phyloP scores from a whole-genome alignment of 2,329 filamentous ascomycete species.

The Cladosporium sphaerospermum region DNA sequence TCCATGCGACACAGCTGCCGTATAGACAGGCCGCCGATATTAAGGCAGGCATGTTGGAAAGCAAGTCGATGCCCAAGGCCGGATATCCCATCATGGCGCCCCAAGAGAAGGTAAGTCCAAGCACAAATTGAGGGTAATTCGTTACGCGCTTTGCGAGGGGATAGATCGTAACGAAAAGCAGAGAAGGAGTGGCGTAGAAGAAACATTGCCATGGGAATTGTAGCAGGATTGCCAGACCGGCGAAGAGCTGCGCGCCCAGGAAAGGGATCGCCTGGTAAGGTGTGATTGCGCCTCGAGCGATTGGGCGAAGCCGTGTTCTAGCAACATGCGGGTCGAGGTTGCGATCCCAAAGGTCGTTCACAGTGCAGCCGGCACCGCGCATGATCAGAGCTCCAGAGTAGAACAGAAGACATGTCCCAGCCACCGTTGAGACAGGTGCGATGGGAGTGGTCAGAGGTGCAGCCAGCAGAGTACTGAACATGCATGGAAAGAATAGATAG shows the following conservation, averaged over 20 bases:
- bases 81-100: conserved; percentile 84
- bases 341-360: conserved; percentile 87
- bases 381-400: conserved; percentile 72
- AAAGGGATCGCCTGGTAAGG: conserved; percentile 67
- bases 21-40: conserved; percentile 65
- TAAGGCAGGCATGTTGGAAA: conserved; percentile 57
- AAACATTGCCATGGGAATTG: conserved; percentile 71
- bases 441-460: conserved; percentile 62
- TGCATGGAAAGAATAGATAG: conserved; percentile 79
- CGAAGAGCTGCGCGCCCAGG: conserved; percentile 66
- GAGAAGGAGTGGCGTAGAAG: conserved; percentile 69
- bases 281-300: conserved; percentile 71
- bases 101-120: conserved; percentile 84
- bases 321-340: conserved; percentile 76
- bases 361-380: conserved; percentile 80
- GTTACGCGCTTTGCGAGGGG: conserved; percentile 81
- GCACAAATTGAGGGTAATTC: conserved; percentile 77
- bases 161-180: conserved; percentile 68
- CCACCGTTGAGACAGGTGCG: conserved; percentile 53
- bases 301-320: conserved; percentile 70
- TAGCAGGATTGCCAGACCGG: conserved; percentile 66
- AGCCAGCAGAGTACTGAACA: conserved; percentile 77
- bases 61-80: conserved; percentile 69
- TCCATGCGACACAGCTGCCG: conserved; percentile 76
- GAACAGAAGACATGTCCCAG: conserved; percentile 63